Evolutionary conservation across 805 yeast genomes (phyloP).

Genomic region (Schizosaccharomyces lindneri): DNA sequence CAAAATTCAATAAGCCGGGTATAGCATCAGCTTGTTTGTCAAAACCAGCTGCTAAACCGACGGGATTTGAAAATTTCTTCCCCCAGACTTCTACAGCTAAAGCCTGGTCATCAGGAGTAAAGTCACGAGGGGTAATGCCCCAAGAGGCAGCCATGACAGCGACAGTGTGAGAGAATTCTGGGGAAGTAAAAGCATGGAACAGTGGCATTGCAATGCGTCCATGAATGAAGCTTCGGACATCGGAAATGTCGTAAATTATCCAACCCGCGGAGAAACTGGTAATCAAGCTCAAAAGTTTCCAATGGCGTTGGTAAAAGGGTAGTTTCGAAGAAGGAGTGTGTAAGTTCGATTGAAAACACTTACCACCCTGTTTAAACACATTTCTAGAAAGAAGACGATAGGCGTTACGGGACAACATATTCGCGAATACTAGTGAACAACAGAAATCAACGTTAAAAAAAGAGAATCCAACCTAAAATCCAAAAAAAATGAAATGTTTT

Average conservation of each 20-base stretch:
- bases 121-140: conserved; percentile 36
- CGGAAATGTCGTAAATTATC: conserved; percentile 20
- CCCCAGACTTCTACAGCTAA: conserved; percentile 28
- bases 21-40: conserved; percentile 86
- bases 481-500: too few relatives aligned
- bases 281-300: not conserved
- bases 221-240: conserved; percentile 61
- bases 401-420: too few relatives aligned
- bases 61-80: conserved; percentile 38
- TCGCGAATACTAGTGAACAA: too few relatives aligned
- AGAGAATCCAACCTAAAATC: too few relatives aligned
- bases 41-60: conserved; percentile 88
- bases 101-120: conserved; percentile 19
- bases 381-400: too few relatives aligned
- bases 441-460: too few relatives aligned
- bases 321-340: not conserved
- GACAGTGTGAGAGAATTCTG: conserved; percentile 63
- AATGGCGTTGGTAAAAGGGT: not conserved
- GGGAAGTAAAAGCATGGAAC: conserved; percentile 42
- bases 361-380: not conserved
- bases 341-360: not conserved
- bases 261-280: not conserved
- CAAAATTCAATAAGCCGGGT: conserved; percentile 50
- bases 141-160: conserved; percentile 47
- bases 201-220: conserved; percentile 63